Conservation (phyloP, 352 stramenopile genomes). For the Pythium phragmitis region DNA sequence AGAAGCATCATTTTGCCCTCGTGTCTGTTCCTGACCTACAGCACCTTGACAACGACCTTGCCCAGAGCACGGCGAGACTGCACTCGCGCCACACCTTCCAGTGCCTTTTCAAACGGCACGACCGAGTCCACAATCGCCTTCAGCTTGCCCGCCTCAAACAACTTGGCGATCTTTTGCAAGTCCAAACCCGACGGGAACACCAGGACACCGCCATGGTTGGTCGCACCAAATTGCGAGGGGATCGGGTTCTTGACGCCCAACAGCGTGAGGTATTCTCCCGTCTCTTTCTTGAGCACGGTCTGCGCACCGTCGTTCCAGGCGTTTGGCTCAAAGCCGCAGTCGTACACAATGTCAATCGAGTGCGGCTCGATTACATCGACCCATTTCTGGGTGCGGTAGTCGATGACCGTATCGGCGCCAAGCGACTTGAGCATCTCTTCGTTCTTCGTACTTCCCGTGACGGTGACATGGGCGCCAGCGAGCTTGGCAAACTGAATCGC, state of each 20-base stretch:
- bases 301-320: slow-evolving; percentile 40
- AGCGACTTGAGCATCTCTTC: slow-evolving; percentile 35
- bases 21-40: not conserved
- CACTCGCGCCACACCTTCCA: slow-evolving; percentile 43
- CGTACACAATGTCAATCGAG: slow-evolving; percentile 30
- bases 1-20: too few relatives aligned
- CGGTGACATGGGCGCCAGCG: slow-evolving; percentile 23
- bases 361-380: slow-evolving; percentile 27
- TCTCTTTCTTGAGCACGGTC: slow-evolving; percentile 34
- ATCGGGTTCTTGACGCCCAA: slow-evolving; percentile 34
- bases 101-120: slow-evolving; percentile 46
- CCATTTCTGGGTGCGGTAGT: slow-evolving; percentile 49
- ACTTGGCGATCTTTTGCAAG: slow-evolving; percentile 37
- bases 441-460: slow-evolving; percentile 37
- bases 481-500: slow-evolving; percentile 25
- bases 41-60: slow-evolving; percentile 28
- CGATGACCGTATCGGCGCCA: slow-evolving; percentile 40
- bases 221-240: slow-evolving; percentile 21
- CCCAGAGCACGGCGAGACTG: slow-evolving; percentile 46
- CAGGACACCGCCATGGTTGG: slow-evolving; percentile 6
- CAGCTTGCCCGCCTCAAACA: slow-evolving; percentile 42
- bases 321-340: slow-evolving; percentile 29
- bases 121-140: slow-evolving; percentile 41
- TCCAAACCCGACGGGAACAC: slow-evolving; percentile 28
- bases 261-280: slow-evolving; percentile 42